Percentiles rank a stretch among this genome's conserved stretches.
Evolutionary conservation across 805 yeast genomes (phyloP).

Genomic region (Candida fluviatilis): DNA sequence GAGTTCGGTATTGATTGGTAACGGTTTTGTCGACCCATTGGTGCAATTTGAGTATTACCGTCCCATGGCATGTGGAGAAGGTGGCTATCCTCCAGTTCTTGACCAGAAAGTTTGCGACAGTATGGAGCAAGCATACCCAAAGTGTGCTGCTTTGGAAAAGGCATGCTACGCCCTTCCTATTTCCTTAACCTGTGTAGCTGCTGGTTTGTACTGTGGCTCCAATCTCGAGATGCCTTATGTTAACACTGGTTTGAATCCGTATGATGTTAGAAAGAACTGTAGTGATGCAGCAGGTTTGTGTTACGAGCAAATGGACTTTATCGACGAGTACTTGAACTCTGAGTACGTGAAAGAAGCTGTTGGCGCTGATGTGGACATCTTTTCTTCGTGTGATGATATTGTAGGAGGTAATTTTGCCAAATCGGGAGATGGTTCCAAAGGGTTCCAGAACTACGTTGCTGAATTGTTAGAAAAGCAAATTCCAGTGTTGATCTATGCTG

Average conservation of each 20-base stretch:
- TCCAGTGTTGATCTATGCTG: slow-evolving; percentile 84
- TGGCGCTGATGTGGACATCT: slow-evolving; percentile 49
- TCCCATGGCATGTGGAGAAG: slow-evolving; percentile 46
- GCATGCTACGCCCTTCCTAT: slow-evolving; percentile 28
- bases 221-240: slow-evolving; percentile 25
- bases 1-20: slow-evolving; percentile 39
- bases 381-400: slow-evolving; percentile 46
- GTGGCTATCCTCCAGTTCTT: slow-evolving; percentile 38
- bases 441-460: slow-evolving; percentile 55
- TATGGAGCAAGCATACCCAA: slow-evolving; percentile 31
- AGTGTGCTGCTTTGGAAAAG: slow-evolving; percentile 27
- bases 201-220: slow-evolving; percentile 27
- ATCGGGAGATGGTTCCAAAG: slow-evolving; percentile 58
- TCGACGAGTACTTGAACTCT: slow-evolving; percentile 51
- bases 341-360: slow-evolving; percentile 50
- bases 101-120: slow-evolving; percentile 26
- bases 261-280: slow-evolving; percentile 57
- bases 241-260: slow-evolving; percentile 57
- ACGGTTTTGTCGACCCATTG: slow-evolving; percentile 42
- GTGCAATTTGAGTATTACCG: slow-evolving; percentile 36
- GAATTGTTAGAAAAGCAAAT: slow-evolving; percentile 46
- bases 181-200: slow-evolving; percentile 40
- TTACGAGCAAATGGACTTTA: slow-evolving; percentile 46
- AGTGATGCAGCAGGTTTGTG: slow-evolving; percentile 47
- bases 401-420: slow-evolving; percentile 47